These are phyloP conservation scores for Rhodosporidiobolus sp. DNA, from an alignment of 768 basidiomycete species.

Conservation along the genomic window DNA sequence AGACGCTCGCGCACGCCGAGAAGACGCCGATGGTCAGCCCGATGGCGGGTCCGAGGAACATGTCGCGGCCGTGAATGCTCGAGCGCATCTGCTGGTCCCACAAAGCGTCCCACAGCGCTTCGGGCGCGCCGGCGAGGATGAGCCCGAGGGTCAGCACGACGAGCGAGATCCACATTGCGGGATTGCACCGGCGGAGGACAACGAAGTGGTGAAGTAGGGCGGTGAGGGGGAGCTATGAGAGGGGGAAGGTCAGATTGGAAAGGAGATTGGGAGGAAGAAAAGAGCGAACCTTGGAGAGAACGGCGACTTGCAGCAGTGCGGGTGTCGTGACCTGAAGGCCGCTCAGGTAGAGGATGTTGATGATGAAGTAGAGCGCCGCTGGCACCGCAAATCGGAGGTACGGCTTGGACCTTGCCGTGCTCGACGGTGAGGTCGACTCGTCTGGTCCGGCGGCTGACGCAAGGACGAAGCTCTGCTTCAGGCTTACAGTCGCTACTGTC, in stretches of 20 bases:
- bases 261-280: too few species aligned
- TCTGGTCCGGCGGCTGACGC: not conserved
- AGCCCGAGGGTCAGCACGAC: constrained; percentile 1
- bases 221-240: constrained; percentile 21
- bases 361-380: constrained; percentile 11
- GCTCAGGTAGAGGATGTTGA: constrained; percentile 21
- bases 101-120: constrained; percentile 8
- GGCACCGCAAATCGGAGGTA: constrained; percentile 12
- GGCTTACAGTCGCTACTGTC: not conserved
- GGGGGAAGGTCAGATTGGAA: too few species aligned
- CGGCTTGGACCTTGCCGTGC: not conserved
- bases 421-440: not conserved
- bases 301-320: constrained; percentile 12
- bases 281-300: constrained; percentile 18
- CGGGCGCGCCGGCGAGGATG: constrained; percentile 8
- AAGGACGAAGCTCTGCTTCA: not conserved
- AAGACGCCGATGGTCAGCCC: constrained; percentile 14
- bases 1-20: constrained; percentile 5
- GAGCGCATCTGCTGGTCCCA: not conserved
- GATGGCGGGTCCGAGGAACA: constrained; percentile 5
- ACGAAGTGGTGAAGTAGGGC: constrained; percentile 25
- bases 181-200: not conserved
- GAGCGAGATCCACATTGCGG: constrained; percentile 20
- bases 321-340: constrained; percentile 12
- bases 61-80: not conserved